These are phyloP conservation scores for Kickxella alabastrina DNA, from an alignment of 192 early-diverging fungal genomes.

Conservation along the genomic window DNA sequence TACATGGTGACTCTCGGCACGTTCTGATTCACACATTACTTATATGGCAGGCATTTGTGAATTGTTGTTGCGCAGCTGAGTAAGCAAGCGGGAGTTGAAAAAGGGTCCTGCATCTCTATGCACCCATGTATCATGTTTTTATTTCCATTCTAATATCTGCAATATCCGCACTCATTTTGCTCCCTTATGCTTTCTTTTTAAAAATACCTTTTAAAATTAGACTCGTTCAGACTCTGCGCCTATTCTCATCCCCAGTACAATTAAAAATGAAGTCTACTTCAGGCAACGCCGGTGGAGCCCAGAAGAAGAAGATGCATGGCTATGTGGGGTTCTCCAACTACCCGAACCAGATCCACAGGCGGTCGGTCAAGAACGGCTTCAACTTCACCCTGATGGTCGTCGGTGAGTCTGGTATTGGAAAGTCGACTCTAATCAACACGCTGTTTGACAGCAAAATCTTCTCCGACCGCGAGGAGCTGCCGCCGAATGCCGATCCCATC, in stretches of 20 bases:
- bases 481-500: slow-evolving; percentile 59
- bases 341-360: slow-evolving; percentile 91
- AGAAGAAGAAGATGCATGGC: slow-evolving; percentile 65
- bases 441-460: slow-evolving; percentile 88
- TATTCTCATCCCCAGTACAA: too few species aligned
- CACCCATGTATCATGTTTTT: too few species aligned
- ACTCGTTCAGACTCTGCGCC: too few species aligned
- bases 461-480: slow-evolving; percentile 72
- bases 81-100: too few species aligned
- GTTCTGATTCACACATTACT: too few species aligned
- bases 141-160: too few species aligned
- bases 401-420: slow-evolving; percentile 93
- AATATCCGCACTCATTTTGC: too few species aligned
- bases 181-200: too few species aligned
- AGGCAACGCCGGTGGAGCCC: slow-evolving; percentile 30
- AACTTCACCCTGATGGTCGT: slow-evolving; percentile 96
- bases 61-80: too few species aligned
- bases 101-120: too few species aligned
- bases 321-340: slow-evolving; percentile 95
- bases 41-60: too few species aligned
- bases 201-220: too few species aligned
- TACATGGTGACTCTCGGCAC: slow-evolving; percentile 3
- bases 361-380: slow-evolving; percentile 92
- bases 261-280: slow-evolving; percentile 44
- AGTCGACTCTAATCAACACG: slow-evolving; percentile 97